Base-by-base conservation (phyloP, 371 early-diverging fungal genomes). In the Catenaria anguillulae region DNA sequence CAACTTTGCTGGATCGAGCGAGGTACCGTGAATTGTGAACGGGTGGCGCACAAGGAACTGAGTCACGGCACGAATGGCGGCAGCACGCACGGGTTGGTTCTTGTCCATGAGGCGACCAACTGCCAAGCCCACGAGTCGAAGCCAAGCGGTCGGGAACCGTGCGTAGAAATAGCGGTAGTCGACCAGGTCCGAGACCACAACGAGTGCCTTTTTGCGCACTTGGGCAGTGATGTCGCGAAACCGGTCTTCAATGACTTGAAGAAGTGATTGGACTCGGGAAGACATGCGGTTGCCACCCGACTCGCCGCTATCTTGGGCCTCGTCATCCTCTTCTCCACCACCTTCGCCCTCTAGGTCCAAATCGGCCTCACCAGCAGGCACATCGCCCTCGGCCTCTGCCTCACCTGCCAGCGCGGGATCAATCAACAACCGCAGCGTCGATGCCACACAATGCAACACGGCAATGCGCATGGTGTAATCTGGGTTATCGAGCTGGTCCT, bases 31-130 rank as follows among this genome's bases (percentile, higher is more conserved):
- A 71, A 89, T 79, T 23, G 78, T 77, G 70, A 86, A 97, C 8
- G 97, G 98, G 56, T 92, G 93, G 0, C 89, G 86, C 24, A 85
- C 76, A 21, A 95, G 77, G 62, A 92, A 72, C 33, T 81, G 73
- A 2, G 87, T 80, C 50, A 97, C 64, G 0, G 84, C 79, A 63
- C 87, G 86, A 56, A 96, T 84, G 0, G 96, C 91, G 62, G 87
- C 83, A 66, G 87, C 90, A 43, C 98, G 82, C 8, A 95, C 92
- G 62, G 74, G 78, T 65, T 84, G 84, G 55, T 87, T 85, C 70
- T 94, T 96, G 71, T 97, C 98, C 56, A 86, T 82, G 29, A 96
- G 74, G 43, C 93, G 81, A 21, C 87, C 84, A 37, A 86, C 75
- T 8, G 83, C 79, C 19, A 90, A 69, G 12, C 77, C 71, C 2